Base-by-base conservation (phyloP, 805 yeast genomes). In the Kodamaea lidongshanica region DNA sequence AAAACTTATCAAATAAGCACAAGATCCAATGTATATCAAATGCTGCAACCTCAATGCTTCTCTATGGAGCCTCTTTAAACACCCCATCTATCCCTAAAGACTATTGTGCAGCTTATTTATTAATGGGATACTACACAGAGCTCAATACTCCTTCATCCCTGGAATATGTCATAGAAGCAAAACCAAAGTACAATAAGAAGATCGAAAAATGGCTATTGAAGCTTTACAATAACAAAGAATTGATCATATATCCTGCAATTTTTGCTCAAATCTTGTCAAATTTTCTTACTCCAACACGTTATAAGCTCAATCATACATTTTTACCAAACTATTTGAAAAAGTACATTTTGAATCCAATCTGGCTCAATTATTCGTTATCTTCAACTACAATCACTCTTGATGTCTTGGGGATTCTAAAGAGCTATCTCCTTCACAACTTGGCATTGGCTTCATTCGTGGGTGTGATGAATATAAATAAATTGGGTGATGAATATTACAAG, bases 251-350 rank as follows among this genome's bases (percentile, higher is more conserved):
- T 36, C 65, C 70, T 12, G 32, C 50, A 18, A 40, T 63, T 8
- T 63, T 53, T 37, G 65, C 54, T 10, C 67, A 62, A 40, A 45
- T 63, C 25, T 49, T 63, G 20, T 57, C 65, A 20, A 58, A 60
- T 38, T 61, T 60, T 41, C 41, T 64, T 34, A 58, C 70, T 0
- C 68, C 68, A 2, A 57, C 68, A 2, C 45, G 36, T 22, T 53
- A 40, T 44, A 51, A 47, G 39, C 45, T 54, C 38, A 61, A 60
- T 40, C 65, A 58, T 36, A 41, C 50, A 16, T 61, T 61, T 45
- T 41, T 62, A 13, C 52, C 65, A 4, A 32, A 50, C 10, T 45
- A 45, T 21, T 51, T 63, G 27, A 62, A 57, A 34, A 30, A 42
- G 5, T 36, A 47, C 17, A 42, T 59, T 4, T 45, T 62, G 34